phyloP scores from a whole-genome alignment of 202 grass and related monocot species.

The Brachypodium distachyon region DNA sequence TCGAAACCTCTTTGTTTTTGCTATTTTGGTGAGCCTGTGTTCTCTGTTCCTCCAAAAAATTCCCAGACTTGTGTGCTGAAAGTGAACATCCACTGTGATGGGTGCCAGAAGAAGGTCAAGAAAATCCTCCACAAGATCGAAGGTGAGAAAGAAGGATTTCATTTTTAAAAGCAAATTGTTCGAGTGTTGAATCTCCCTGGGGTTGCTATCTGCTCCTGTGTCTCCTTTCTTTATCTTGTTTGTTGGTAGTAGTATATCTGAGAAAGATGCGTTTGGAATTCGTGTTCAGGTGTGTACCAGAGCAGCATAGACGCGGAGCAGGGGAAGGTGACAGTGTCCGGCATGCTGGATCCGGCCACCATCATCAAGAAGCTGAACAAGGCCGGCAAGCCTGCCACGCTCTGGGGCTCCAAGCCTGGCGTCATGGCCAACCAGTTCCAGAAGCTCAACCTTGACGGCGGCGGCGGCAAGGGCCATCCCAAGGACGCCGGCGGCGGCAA shows the following conservation, averaged over 20 bases:
- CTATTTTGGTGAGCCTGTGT: not conserved
- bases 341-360: slow-evolving; percentile 52
- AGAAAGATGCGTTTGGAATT: not conserved
- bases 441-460: slow-evolving; percentile 43
- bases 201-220: not conserved
- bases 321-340: slow-evolving; percentile 72
- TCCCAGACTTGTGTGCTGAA: slow-evolving; percentile 63
- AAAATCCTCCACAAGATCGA: slow-evolving; percentile 67
- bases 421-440: slow-evolving; percentile 41
- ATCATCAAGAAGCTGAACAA: slow-evolving; percentile 69
- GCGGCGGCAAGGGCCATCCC: slow-evolving; percentile 14
- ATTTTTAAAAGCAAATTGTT: not conserved
- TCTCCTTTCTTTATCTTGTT: not conserved
- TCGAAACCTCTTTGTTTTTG: not conserved
- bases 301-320: slow-evolving; percentile 44
- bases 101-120: slow-evolving; percentile 70
- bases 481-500: slow-evolving; percentile 30
- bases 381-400: slow-evolving; percentile 62
- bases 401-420: slow-evolving; percentile 52
- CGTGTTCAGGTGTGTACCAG: slow-evolving; percentile 54
- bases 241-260: too few species aligned
- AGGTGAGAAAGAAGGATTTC: not conserved
- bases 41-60: slow-evolving; percentile 3
- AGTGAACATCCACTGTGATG: slow-evolving; percentile 71
- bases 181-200: not conserved